These are phyloP conservation scores for Pseudocercospora fuligena DNA, from an alignment of 2,329 filamentous ascomycete genomes.

Conservation along the genomic window DNA sequence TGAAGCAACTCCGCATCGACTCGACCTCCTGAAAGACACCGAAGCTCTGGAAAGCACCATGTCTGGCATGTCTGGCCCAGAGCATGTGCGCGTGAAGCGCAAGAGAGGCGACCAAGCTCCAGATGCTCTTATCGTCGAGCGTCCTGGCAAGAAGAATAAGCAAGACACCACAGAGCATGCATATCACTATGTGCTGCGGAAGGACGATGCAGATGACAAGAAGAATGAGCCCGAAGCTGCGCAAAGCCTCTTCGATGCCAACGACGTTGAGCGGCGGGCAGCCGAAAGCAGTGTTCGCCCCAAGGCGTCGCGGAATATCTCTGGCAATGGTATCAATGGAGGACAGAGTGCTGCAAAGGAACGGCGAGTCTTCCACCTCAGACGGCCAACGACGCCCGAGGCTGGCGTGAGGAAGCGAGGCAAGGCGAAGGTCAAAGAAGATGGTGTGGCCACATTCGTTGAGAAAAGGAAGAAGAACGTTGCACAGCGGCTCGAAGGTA, in stretches of 20 bases:
- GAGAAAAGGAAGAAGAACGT: constrained; percentile 30
- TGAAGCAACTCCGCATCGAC: constrained; percentile 1
- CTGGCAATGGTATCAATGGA: constrained; percentile 25
- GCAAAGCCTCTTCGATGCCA: constrained; percentile 15
- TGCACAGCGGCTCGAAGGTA: constrained; percentile 18
- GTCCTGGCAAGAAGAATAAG: constrained; percentile 32
- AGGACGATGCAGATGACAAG: constrained; percentile 15
- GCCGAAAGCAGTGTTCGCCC: constrained; percentile 4
- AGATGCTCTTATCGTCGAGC: constrained; percentile 35
- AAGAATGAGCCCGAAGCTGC: not conserved
- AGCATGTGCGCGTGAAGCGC: constrained; percentile 37
- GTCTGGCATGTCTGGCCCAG: constrained; percentile 32
- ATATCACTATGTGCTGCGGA: constrained; percentile 30
- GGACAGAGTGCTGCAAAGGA: constrained; percentile 15
- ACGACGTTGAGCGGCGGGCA: constrained; percentile 13
- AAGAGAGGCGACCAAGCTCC: constrained; percentile 35
- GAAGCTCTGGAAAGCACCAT: not conserved
- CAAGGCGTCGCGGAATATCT: constrained; percentile 19
- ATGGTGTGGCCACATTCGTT: constrained; percentile 35
- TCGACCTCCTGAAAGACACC: not conserved
- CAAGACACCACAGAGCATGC: constrained; percentile 11
- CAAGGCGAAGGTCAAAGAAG: constrained; percentile 27
- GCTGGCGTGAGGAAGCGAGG: constrained; percentile 22
- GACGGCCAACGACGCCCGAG: constrained; percentile 25
- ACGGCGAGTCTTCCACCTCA: constrained; percentile 33